Evolutionary conservation across 2,329 filamentous ascomycete genomes (phyloP), one percentile per base, ranked within the genome.

Genomic region (Dactylellina haptotyla): DNA sequence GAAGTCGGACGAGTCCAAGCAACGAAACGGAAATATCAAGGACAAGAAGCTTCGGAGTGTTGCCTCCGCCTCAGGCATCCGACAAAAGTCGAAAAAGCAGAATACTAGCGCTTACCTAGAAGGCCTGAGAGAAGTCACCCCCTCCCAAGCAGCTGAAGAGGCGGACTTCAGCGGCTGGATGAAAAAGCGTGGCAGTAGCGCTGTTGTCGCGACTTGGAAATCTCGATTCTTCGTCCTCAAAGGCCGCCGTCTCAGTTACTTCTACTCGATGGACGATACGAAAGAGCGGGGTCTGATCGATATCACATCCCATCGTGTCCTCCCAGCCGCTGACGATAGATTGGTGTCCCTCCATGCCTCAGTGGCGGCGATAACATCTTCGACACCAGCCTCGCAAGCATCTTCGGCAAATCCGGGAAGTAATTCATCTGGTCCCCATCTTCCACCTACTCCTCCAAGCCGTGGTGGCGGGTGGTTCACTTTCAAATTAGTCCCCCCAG

Each of bases 81-180:
- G 70, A 41, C 70, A 89, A 85, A 93, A 94, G 81, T 87, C 88
- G 57, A 99, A 99, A 83, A 96, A 98, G 80, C 77, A 77, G 32
- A 89, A 92, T 67, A 99, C 95, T 0, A 97, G 93, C 78, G 95
- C 95, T 0, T 99, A 98, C 81, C 91, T 89, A 16, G 89, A 91
- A 28, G 95, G 95, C 0, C 83, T 98, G 41, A 86, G 91, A 77
- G 93, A 93, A 81, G 90, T 94, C 72, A 83, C 87, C 0, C 95
- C 95, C 0, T 85, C 88, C 63, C 92, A 97, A 79, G 93, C 94
- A 73, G 95, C 97, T 81, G 83, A 88, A 75, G 88, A 88, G 74
- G 94, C 92, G 63, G 94, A 99, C 79, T 98, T 97, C 80, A 94
- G 90, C 78, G 95, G 95, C 0, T 99, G 95, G 95, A 99, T 99